These are phyloP conservation scores for Metschnikowia picachoensis DNA, from an alignment of 805 yeast species.

Conservation along the genomic window DNA sequence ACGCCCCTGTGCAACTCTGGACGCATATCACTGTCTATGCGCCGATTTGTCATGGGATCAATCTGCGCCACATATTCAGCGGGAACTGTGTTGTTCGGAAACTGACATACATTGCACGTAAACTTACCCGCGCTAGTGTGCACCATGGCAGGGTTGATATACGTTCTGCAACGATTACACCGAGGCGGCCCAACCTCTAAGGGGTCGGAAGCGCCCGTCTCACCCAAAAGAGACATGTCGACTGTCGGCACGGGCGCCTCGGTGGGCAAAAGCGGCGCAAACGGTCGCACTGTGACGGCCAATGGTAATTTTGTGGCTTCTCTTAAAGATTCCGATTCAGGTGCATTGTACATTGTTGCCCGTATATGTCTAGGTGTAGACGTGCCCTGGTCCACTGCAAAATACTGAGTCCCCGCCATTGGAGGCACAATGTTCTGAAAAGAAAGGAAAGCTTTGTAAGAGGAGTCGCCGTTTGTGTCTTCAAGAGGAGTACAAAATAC, in stretches of 20 bases:
- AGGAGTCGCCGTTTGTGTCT: constrained; percentile 8
- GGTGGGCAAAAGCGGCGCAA: constrained; percentile 54
- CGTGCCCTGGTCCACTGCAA: constrained; percentile 76
- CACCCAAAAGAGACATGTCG: constrained; percentile 48
- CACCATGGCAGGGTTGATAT: constrained; percentile 79
- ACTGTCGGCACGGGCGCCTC: constrained; percentile 65
- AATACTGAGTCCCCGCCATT: constrained; percentile 65
- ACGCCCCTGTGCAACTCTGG: constrained; percentile 83
- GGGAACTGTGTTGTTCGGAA: constrained; percentile 62
- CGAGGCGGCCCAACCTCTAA: constrained; percentile 68
- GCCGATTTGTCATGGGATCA: constrained; percentile 51
- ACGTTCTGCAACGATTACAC: constrained; percentile 88
- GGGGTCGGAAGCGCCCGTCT: constrained; percentile 19
- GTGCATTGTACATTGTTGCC: constrained; percentile 77
- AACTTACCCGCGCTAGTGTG: constrained; percentile 59
- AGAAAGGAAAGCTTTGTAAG: constrained; percentile 53
- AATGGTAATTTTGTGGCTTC: constrained; percentile 72
- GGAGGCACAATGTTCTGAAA: constrained; percentile 83
- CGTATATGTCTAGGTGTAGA: constrained; percentile 78
- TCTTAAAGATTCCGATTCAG: constrained; percentile 67
- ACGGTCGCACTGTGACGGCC: constrained; percentile 78
- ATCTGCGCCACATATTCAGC: constrained; percentile 60
- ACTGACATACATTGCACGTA: constrained; percentile 83
- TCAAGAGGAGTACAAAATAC: constrained; percentile 15
- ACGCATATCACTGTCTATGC: constrained; percentile 59